Conservation (phyloP, 495 filamentous ascomycete species). For the Neurospora sp. region DNA sequence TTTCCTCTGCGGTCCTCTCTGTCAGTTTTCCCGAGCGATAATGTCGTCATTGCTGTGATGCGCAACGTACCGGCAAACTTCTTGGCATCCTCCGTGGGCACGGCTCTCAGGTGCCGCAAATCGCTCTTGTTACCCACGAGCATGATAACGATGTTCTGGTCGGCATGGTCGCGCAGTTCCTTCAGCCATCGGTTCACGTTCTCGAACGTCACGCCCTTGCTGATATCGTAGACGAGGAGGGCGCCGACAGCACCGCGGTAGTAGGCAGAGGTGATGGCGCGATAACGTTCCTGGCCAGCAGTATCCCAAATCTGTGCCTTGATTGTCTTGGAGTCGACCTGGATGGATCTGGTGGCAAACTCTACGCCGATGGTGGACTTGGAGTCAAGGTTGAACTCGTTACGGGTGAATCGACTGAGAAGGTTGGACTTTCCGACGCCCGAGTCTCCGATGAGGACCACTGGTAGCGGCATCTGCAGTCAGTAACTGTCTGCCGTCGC, state of each 20-base stretch:
- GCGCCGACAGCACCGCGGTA: conserved; percentile 97
- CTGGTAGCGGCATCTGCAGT: conserved; percentile 41
- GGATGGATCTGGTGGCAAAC: conserved; percentile 97
- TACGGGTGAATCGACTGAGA: conserved; percentile 97
- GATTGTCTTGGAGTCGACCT: conserved; percentile 99
- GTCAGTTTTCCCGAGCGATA: conserved; percentile 6
- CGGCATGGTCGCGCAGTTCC: conserved; percentile 94
- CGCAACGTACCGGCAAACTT: conserved; percentile 79
- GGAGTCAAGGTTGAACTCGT: conserved; percentile 99
- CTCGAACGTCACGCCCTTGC: conserved; percentile 98
- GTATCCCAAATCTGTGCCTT: conserved; percentile 99
- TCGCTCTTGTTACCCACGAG: conserved; percentile 99
- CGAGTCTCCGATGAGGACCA: conserved; percentile 97
- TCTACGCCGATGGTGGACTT: conserved; percentile 99
- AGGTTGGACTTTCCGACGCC: conserved; percentile 99
- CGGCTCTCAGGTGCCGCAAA: conserved; percentile 94
- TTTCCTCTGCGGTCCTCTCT: conserved; percentile 54
- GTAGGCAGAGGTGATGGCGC: conserved; percentile 98
- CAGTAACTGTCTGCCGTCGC: not conserved
- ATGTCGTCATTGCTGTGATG: not conserved
- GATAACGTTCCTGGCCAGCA: conserved; percentile 96
- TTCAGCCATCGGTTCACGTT: conserved; percentile 99
- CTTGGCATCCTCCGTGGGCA: conserved; percentile 97
- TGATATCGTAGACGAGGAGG: conserved; percentile 97
- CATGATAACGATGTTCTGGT: conserved; percentile 99